Base-by-base conservation (phyloP, 257 asterid genomes). In the Linderniella brevidens region DNA sequence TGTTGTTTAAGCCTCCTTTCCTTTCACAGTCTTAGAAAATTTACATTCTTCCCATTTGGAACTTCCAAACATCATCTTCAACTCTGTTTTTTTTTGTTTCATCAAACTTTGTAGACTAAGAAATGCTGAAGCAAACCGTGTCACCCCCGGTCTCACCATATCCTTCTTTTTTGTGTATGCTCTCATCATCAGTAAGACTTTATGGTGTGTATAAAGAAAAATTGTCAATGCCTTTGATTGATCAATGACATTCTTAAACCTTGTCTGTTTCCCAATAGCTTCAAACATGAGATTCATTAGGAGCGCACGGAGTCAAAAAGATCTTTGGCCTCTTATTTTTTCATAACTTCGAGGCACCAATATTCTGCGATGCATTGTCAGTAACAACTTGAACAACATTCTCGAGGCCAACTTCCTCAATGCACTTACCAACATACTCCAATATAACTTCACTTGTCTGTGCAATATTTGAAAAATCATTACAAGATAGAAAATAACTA, bases 331-430 rank as follows among this genome's bases (percentile, higher is more conserved):
- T 35, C 8, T 40, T 40, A 5, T 25, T 11, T 43, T 12, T 13
- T 3, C 17, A 37, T 14, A 37, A 14, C 4, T 25, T 19, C n/a
- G 15, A 9, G 17, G 37, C 16, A 11, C 50, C 37, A 29, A 54
- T 54, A 42, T 54, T 54, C 10, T 54, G 41, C 10, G 51, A 54
- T 11, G 50, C 51, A 54, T 54, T 43, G 4, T 40, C 16, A 8
- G 35, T 54, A 9, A 54, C 43, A 8, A 54, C 35, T 54, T 54
- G 59, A 54, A 54, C 43, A 2, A 25, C 14, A 10, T 54, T 54
- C 13, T 39, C 19, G 9, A 7, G 17, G 15, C 47, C 37, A 52
- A 52, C 35, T 4, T 52, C 18, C n/a, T 16, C 17, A 39, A 52
- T 52, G 37, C 56, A 52, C 19, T 52, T 10, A 5, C 16, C 12